phyloP scores from a whole-genome alignment of 495 filamentous ascomycete species.

The Aspergillus saccharolyticus region DNA sequence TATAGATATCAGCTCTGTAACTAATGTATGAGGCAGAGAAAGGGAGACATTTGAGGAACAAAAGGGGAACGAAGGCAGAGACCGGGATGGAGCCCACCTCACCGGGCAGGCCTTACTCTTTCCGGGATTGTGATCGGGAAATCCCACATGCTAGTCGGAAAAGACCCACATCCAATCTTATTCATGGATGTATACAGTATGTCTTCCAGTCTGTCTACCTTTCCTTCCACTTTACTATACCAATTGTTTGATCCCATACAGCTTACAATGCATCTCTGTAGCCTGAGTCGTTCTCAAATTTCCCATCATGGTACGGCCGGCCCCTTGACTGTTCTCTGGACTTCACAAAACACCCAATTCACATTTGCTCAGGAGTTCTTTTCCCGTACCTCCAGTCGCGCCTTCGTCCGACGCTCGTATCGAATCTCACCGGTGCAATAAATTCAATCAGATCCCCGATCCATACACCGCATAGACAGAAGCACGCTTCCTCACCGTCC shows the following conservation, averaged over 20 bases:
- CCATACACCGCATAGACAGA: not conserved
- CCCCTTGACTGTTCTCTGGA: not conserved
- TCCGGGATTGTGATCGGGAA: constrained; percentile 1
- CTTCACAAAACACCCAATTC: not conserved
- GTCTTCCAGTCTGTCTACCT: too few species aligned
- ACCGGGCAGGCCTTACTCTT: not conserved
- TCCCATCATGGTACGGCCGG: not conserved
- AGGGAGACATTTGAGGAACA: not conserved
- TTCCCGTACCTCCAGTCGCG: not conserved
- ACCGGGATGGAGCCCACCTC: not conserved
- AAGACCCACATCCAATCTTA: constrained; percentile 1
- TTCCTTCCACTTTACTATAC: constrained; percentile 1
- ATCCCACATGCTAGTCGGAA: constrained; percentile 7
- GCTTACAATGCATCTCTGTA: not conserved
- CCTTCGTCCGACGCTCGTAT: too few species aligned
- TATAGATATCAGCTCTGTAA: not conserved
- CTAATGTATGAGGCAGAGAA: not conserved
- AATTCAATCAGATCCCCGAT: too few species aligned
- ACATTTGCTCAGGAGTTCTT: not conserved
- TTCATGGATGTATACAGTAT: too few species aligned
- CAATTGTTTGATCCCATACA: not conserved
- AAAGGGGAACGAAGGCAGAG: too few species aligned
- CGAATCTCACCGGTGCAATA: too few species aligned
- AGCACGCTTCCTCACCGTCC: not conserved
- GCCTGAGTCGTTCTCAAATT: not conserved